Conservation (phyloP, 139 green algal species). For the Coelastrella sp. region DNA sequence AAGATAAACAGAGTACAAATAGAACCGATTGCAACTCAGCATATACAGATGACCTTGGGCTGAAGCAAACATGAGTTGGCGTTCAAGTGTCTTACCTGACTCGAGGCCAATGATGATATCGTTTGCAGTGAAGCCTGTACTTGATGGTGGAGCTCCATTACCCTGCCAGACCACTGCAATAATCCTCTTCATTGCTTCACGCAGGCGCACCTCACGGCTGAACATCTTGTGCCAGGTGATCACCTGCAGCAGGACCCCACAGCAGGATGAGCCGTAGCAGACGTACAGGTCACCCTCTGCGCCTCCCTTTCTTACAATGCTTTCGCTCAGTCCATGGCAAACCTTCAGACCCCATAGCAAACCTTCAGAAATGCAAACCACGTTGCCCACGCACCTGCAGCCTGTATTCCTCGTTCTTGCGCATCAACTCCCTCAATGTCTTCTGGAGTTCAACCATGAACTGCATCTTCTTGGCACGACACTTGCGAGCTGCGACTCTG, state of each 20-base stretch:
- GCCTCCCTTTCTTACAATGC: neutral
- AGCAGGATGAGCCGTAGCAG: neutral
- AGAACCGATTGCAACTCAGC: too few relatives aligned
- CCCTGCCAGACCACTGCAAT: conserved; percentile 50
- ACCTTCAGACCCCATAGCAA: too few relatives aligned
- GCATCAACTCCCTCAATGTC: conserved; percentile 34
- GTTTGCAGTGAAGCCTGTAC: conserved; percentile 53
- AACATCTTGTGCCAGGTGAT: conserved; percentile 64
- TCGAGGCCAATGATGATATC: conserved; percentile 62
- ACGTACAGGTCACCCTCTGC: neutral
- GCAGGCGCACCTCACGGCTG: conserved; percentile 58
- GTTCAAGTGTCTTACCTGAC: conserved; percentile 49
- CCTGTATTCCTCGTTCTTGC: conserved; percentile 51
- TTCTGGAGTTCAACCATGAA: conserved; percentile 50
- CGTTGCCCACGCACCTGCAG: conserved; percentile 50
- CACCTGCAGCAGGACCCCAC: conserved; percentile 48
- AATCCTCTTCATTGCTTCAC: conserved; percentile 62
- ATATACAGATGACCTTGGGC: neutral
- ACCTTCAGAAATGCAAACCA: too few relatives aligned
- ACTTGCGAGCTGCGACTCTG: conserved; percentile 20
- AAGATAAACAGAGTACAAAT: too few relatives aligned
- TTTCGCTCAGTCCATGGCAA: too few relatives aligned
- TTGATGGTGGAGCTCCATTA: conserved; percentile 8
- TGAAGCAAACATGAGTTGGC: neutral
- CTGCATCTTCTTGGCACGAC: conserved; percentile 41